Base-by-base conservation (phyloP, 371 early-diverging fungal genomes). In the Rhizopus stolonifer region DNA sequence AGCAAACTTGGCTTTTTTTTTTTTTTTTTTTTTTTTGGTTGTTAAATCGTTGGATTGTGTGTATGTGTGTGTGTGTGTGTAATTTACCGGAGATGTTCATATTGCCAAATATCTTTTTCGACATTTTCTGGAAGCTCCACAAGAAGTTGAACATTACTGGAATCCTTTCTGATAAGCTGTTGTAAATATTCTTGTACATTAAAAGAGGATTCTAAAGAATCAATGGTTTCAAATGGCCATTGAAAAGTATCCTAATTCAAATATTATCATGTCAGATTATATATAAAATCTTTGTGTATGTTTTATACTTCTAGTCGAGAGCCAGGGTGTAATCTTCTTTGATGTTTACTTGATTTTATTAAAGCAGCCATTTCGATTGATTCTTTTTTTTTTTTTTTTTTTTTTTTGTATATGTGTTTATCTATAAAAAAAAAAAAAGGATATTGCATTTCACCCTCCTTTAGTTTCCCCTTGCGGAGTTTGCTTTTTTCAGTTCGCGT, bases 151-250 rank as follows among this genome's bases (percentile, higher is more conserved):
- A 92, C 60, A 43, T 91, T 77, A 34, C 81, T 77, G 10, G 82
- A 77, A 56, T 91, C 84, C 11, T 62, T 51, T 21, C 92, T 79
- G 29, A 94, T 78, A 8, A 85, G 70, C 23, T 80, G 74, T 60
- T 94, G 95, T n/a, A 96, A 72, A 54, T 91, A 90, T 56, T 90
- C 87, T 61, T 94, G 93, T 8, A 87, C 82, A 14, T 86, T 81
- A 48, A 89, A 88, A 0, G 91, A 82, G 5, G 90, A 88, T 29
- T 88, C 88, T 44, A 87, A 72, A 1, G 81, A 74, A 19, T 87
- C 86, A 4, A 88, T 63, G 11, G 67, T 40, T 39, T 74, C 73
- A 38, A 65, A 40, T 14, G 81, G 77, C 82, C 84, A 84, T 39
- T 77, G 77, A 57, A 83, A 84, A 5, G 72, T 54, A 46, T 75